phyloP scores from a whole-genome alignment of 768 basidiomycete species.

The Leccinum incarnatum region DNA sequence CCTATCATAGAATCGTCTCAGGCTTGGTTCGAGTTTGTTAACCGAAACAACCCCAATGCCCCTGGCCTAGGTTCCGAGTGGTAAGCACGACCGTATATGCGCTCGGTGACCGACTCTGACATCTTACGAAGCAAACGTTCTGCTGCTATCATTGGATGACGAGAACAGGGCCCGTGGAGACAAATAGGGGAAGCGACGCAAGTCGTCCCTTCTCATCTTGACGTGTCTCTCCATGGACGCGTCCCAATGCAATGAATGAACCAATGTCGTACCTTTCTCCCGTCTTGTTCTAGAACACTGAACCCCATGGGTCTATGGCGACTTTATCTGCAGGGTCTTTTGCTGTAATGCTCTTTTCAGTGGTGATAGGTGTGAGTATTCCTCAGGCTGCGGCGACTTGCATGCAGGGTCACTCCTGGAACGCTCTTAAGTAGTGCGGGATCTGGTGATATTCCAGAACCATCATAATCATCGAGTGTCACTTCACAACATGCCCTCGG shows the following conservation, averaged over 20 bases:
- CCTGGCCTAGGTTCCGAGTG: neutral
- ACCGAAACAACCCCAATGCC: neutral
- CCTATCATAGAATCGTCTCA: neutral
- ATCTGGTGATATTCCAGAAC: neutral
- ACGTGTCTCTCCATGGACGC: neutral
- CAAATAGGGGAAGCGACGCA: neutral
- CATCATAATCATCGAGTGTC: neutral
- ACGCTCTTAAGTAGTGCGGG: neutral
- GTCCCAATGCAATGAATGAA: neutral
- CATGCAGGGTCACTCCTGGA: neutral
- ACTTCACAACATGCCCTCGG: slow-evolving; percentile 4
- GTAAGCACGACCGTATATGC: neutral
- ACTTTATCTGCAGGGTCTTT: neutral
- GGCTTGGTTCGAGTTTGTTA: neutral
- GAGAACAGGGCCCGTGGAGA: neutral
- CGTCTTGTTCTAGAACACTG: neutral
- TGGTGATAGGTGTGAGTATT: neutral
- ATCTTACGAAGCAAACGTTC: neutral
- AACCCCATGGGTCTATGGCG: neutral
- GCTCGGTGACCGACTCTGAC: neutral
- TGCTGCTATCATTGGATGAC: neutral
- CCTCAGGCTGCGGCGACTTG: neutral
- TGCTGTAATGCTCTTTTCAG: neutral
- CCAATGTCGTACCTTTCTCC: neutral
- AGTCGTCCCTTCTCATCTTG: neutral